These are phyloP conservation scores for Sicyos baderoa DNA, from an alignment of 306 rosid genomes.

Conservation along the genomic window DNA sequence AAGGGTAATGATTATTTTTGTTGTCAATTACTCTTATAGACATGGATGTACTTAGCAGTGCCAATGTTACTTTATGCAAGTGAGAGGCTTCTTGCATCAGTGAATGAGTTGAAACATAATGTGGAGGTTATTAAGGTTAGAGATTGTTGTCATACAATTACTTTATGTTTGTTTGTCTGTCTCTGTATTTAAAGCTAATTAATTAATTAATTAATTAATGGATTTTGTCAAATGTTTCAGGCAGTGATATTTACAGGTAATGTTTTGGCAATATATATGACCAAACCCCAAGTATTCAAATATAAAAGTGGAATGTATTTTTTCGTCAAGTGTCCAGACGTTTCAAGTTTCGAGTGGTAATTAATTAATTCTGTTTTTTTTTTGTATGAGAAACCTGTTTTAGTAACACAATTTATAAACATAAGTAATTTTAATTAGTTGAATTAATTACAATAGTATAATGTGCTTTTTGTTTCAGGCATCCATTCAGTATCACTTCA, in stretches of 20 bases:
- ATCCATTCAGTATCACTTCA: slow-evolving; percentile 90
- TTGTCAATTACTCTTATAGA: slow-evolving; percentile 36
- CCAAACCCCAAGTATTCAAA: slow-evolving; percentile 61
- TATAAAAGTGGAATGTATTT: slow-evolving; percentile 88
- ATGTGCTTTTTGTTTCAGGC: slow-evolving; percentile 39
- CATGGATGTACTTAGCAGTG: slow-evolving; percentile 79
- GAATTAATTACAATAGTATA: too few relatives aligned
- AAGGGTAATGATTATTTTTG: background rate
- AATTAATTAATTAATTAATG: too few relatives aligned
- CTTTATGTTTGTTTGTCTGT: background rate
- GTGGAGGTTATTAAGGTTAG: slow-evolving; percentile 60
- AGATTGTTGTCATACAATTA: slow-evolving; percentile 3
- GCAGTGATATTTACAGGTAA: slow-evolving; percentile 73
- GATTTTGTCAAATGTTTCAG: slow-evolving; percentile 37
- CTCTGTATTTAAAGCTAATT: background rate
- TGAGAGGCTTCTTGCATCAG: slow-evolving; percentile 44
- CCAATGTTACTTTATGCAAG: slow-evolving; percentile 52
- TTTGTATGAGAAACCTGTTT: too few relatives aligned
- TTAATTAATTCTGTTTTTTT: too few relatives aligned
- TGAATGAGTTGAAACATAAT: slow-evolving; percentile 40
- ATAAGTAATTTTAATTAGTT: too few relatives aligned
- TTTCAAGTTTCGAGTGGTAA: slow-evolving; percentile 83
- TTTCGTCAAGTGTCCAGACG: slow-evolving; percentile 79
- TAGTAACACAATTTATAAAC: too few relatives aligned
- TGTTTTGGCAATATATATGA: slow-evolving; percentile 77